Evolutionary conservation across 2,329 filamentous ascomycete genomes (phyloP), one percentile per base, ranked within the genome.

Genomic region (Cladosporium sp.): DNA sequence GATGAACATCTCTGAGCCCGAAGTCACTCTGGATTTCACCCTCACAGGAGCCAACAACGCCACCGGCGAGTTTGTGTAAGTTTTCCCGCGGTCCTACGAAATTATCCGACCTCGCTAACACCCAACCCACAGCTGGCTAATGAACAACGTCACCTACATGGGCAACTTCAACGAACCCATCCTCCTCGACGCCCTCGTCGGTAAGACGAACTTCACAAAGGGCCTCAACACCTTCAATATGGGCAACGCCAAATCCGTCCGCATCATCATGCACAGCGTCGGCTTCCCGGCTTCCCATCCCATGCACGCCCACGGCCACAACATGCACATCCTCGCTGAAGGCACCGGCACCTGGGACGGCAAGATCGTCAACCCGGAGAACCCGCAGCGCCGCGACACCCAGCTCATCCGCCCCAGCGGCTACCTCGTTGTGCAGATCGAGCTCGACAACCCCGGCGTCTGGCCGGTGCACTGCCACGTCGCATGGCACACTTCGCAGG

Each of bases 181-280:
- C 24, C 65, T 74, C 59, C 62, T 68, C 60, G 69, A 71, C 59
- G 72, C 71, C 34, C 68, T 68, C 44, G 67, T 71, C 30, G 70
- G 70, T 32, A 70, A 71, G 52, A 54, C 58, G n/a, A 65, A 66
- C 61, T 72, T 69, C 67, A 61, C 59, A 6, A 41, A 63, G 2
- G 32, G 68, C 41, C 62, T 65, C 12, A 77, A 82, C 24, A 79
- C 81, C 2, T 88, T 85, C 71, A 79, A 82, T 2, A 69, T 79
- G 1, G 80, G 86, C 58, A 77, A 74, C 26, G 86, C 86, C 68
- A 78, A 78, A 44, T 85, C 84, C 7, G 80, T 90, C 32, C 80
- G 87, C 8, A 76, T 90, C 21, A 79, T 88, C 18, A 74, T 90
- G 10, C 84, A 83, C 32, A 70, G 71, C 32, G 70, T 74, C 68